A percentile compares a stretch with the other conserved stretches of the same genome.
phyloP scores from a whole-genome alignment of 257 asterid genomes.

The Nicotiana tomentosiformis region DNA sequence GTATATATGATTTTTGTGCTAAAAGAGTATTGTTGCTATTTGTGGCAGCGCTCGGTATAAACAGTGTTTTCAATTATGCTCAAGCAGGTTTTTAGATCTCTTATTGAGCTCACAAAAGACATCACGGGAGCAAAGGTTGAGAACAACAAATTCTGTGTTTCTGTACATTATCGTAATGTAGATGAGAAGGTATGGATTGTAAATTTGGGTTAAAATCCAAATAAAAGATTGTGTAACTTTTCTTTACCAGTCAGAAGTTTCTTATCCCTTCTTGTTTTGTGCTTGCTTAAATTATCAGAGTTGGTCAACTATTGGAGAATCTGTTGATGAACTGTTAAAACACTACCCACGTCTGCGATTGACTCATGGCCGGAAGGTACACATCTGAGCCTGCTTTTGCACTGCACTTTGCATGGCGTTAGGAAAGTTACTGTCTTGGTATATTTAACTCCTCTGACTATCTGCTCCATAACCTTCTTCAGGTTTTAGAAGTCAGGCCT shows the following conservation, averaged over 20 bases:
- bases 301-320: conserved; percentile 58
- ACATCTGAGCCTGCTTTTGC: not conserved
- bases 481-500: conserved; percentile 94
- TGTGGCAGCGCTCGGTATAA: not conserved
- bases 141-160: conserved; percentile 90
- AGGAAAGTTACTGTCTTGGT: not conserved
- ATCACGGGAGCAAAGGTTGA: conserved; percentile 72
- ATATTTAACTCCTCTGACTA: not conserved
- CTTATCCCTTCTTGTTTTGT: not conserved
- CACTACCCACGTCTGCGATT: conserved; percentile 70
- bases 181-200: conserved; percentile 61
- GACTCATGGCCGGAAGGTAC: conserved; percentile 98
- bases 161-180: conserved; percentile 95
- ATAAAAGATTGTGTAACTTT: not conserved
- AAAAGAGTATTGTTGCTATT: not conserved
- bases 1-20: conserved; percentile 25
- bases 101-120: conserved; percentile 61
- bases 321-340: conserved; percentile 55
- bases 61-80: conserved; percentile 11
- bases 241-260: not conserved
- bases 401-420: not conserved
- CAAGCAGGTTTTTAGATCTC: conserved; percentile 58
- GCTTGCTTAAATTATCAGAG: conserved; percentile 32
- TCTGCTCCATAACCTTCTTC: not conserved
- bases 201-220: not conserved